Conservation (phyloP, 2,329 filamentous ascomycete species). For the Claviceps purpurea region DNA sequence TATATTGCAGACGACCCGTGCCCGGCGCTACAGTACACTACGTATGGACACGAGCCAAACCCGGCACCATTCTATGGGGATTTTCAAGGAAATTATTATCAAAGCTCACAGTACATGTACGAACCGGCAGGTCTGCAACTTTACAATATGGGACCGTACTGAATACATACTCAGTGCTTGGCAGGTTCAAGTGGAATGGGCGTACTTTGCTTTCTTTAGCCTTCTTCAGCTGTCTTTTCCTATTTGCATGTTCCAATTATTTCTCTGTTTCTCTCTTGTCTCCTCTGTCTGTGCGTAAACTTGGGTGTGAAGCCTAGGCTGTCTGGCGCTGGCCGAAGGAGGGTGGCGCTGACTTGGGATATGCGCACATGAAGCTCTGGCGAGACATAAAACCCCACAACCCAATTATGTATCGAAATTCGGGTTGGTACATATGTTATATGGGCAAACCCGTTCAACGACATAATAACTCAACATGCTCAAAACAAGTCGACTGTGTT, state of each 20-base stretch:
- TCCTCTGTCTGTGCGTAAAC: not conserved
- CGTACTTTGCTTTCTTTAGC: not conserved
- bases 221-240: not conserved
- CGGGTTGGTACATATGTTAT: too few relatives aligned
- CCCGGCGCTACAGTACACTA: conserved; percentile 13
- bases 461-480: too few relatives aligned
- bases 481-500: too few relatives aligned
- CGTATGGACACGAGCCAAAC: conserved; percentile 11
- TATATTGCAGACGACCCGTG: conserved; percentile 22
- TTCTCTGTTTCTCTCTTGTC: not conserved
- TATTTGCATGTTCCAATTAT: not conserved
- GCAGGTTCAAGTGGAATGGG: not conserved
- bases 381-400: too few relatives aligned
- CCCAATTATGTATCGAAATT: too few relatives aligned
- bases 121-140: conserved; percentile 5
- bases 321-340: too few relatives aligned
- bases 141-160: not conserved
- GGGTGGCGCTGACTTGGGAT: too few relatives aligned
- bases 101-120: conserved; percentile 17
- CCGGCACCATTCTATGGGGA: conserved; percentile 21
- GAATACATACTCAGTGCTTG: not conserved
- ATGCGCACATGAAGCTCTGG: too few relatives aligned
- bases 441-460: too few relatives aligned
- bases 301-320: too few relatives aligned
- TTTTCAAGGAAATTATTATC: conserved; percentile 20